Percentiles rank a stretch among this genome's conserved stretches.
phyloP scores from a whole-genome alignment of 257 asterid genomes.

The Forsythia viridissima region DNA sequence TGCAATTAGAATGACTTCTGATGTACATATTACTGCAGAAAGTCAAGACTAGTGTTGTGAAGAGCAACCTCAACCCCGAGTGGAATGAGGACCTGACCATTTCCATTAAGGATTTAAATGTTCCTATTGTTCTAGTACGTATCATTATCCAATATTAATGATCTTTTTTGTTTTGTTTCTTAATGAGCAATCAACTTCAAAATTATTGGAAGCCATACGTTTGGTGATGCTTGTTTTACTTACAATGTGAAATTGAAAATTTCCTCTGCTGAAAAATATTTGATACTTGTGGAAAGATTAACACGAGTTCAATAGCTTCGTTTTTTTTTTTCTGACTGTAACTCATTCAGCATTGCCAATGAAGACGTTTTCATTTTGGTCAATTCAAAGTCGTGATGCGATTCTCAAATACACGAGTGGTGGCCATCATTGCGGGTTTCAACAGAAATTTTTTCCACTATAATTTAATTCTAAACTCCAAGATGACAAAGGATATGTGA shows the following conservation, averaged over 20 bases:
- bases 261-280: too few species aligned
- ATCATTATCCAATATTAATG: not conserved
- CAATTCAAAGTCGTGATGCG: not conserved
- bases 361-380: not conserved
- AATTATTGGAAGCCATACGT: not conserved
- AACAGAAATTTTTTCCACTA: not conserved
- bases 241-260: too few species aligned
- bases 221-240: too few species aligned
- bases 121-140: conserved; percentile 60
- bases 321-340: too few species aligned
- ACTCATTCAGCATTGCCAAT: too few species aligned
- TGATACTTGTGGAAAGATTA: too few species aligned
- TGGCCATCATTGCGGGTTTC: not conserved
- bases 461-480: not conserved
- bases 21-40: conserved; percentile 38
- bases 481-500: not conserved
- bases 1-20: not conserved
- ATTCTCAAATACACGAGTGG: not conserved
- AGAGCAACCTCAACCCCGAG: conserved; percentile 63
- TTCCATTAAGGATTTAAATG: conserved; percentile 50
- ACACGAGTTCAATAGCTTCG: too few species aligned
- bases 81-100: conserved; percentile 84
- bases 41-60: conserved; percentile 69
- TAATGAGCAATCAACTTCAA: not conserved
- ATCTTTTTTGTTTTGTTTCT: not conserved